phyloP scores from a whole-genome alignment of 257 asterid species.

The Solanum corneliomulleri region DNA sequence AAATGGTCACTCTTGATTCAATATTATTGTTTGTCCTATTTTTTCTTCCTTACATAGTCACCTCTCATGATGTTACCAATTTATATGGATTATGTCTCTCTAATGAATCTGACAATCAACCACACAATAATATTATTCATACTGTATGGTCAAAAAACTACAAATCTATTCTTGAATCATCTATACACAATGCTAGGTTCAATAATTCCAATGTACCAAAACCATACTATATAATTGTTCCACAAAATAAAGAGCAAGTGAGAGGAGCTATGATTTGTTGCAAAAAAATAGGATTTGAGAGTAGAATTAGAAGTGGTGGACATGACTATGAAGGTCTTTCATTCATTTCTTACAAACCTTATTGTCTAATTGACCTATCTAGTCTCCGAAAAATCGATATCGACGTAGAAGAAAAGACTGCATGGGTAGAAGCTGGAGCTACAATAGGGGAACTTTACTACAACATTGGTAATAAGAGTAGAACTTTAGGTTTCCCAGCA shows the following conservation, averaged over 20 bases:
- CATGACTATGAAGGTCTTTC: constrained; percentile 62
- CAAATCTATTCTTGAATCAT: constrained; percentile 16
- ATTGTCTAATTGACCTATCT: constrained; percentile 27
- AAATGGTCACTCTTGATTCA: neutral
- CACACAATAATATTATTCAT: constrained; percentile 3
- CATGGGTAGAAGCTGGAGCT: constrained; percentile 54
- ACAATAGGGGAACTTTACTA: constrained; percentile 49
- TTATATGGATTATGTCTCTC: constrained; percentile 1
- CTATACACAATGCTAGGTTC: constrained; percentile 48
- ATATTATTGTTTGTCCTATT: neutral
- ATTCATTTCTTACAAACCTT: constrained; percentile 19
- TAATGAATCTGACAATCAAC: neutral
- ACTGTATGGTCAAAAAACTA: constrained; percentile 5
- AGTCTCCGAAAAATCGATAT: constrained; percentile 24
- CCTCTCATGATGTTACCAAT: neutral
- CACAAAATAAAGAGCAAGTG: constrained; percentile 19
- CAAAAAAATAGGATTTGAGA: constrained; percentile 12
- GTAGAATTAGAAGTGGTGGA: constrained; percentile 43
- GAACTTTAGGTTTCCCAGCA: constrained; percentile 30
- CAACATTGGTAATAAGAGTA: constrained; percentile 20
- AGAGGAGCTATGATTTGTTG: constrained; percentile 29
- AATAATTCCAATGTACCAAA: constrained; percentile 16
- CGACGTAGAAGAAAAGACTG: constrained; percentile 19
- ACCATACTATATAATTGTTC: constrained; percentile 32
- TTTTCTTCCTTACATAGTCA: neutral